A percentile compares a stretch with the other conserved stretches of the same genome.
phyloP scores from a whole-genome alignment of 2,329 filamentous ascomycete species.

The Ascochyta rabiei region DNA sequence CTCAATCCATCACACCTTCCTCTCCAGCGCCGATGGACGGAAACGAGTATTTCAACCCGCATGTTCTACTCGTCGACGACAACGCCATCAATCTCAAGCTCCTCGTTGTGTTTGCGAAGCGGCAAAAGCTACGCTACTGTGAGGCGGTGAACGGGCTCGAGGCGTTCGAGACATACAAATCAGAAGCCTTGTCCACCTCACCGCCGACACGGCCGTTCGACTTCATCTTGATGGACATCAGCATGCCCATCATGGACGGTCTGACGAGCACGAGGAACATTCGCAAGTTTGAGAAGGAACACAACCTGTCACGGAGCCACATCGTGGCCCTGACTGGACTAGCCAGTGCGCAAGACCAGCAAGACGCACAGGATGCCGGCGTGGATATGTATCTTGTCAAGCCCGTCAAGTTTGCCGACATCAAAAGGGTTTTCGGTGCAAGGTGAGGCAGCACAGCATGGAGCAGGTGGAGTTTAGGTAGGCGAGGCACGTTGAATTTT shows the following conservation, averaged over 20 bases:
- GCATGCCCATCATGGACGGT: conserved; percentile 48
- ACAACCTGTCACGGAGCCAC: conserved; percentile 22
- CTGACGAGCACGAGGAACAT: conserved; percentile 45
- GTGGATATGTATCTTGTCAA: conserved; percentile 49
- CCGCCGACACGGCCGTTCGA: conserved; percentile 35
- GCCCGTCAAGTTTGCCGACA: conserved; percentile 46
- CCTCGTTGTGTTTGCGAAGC: conserved; percentile 51
- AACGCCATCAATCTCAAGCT: conserved; percentile 45
- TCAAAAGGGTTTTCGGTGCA: conserved; percentile 34
- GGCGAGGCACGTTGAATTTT: not conserved
- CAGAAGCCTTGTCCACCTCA: conserved; percentile 18
- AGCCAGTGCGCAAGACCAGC: conserved; percentile 44
- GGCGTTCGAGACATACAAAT: conserved; percentile 35
- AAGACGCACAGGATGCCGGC: conserved; percentile 41
- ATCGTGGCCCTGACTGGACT: conserved; percentile 49
- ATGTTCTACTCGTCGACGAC: conserved; percentile 43
- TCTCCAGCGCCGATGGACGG: conserved; percentile 22
- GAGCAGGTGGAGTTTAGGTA: not conserved
- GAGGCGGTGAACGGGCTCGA: conserved; percentile 44
- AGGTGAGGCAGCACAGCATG: not conserved
- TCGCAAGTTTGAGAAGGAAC: conserved; percentile 34
- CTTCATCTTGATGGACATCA: conserved; percentile 44
- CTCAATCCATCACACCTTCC: conserved; percentile 21
- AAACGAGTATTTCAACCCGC: conserved; percentile 37
- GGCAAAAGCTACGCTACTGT: conserved; percentile 33